Base-by-base conservation (phyloP, 1,139 yeast genomes). In the Pichia sp. region DNA sequence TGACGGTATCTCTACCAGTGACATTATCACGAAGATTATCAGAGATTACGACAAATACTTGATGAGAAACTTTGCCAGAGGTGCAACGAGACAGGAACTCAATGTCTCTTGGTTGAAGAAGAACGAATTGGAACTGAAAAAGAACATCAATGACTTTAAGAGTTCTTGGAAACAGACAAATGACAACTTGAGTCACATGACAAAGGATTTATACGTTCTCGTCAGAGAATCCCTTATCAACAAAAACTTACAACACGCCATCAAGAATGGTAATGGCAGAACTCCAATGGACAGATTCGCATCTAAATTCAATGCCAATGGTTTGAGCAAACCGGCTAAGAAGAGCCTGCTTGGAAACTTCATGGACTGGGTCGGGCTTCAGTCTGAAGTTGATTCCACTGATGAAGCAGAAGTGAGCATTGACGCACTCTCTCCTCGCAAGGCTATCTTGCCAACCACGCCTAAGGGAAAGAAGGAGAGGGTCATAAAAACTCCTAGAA, bases 71-170 rank as follows among this genome's bases (percentile, higher is more conserved):
- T 91, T 91, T 62, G 96, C 96, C 11, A 74, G 98, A 47, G 98
- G 98, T 36, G 97, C 96, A 9, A 84, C 96, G 3, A 74, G 98
- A 55, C 86, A 91, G 59, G 98, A 91, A 55, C 73, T 91, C 51
- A 91, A 91, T 56, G 97, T 91, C 18, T 83, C 95, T 33, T 91
- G 98, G 97, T 69, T 91, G 52, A 91, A 91, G 64, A 91, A 91
- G 63, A 91, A 91, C 60, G 98, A 91, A 63, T 69, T 91, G 49
- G 98, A 91, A 48, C 74, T 91, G 61, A 86, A 85, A 59, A 84
- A 88, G 50, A 96, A 88, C 54, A 81, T 91, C 43, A 74, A 67
- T 45, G 96, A 87, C 49, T 88, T 91, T 63, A 71, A 96, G 50
- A 74, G 77, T 10, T 80, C 85, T 55, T 84, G 94, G 74, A 76